Conservation (phyloP, 2,329 filamentous ascomycete species). For the Nectriaceae sp. region DNA sequence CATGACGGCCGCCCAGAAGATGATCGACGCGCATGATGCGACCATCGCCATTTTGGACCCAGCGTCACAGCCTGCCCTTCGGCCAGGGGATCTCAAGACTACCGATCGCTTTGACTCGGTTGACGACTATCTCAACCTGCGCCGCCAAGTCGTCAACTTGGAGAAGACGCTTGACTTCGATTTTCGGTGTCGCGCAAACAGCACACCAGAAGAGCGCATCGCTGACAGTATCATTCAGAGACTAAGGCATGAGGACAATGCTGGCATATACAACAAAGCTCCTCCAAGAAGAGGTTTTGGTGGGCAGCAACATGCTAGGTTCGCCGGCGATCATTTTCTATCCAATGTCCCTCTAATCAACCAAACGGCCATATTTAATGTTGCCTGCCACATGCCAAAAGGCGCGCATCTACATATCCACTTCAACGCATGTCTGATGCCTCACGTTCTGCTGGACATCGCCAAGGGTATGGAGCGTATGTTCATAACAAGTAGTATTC, state of each 20-base stretch:
- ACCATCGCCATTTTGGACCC: conserved; percentile 16
- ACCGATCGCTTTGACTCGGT: conserved; percentile 8
- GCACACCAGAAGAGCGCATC: conserved; percentile 36
- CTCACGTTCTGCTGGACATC: conserved; percentile 57
- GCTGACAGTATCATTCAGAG: conserved; percentile 43
- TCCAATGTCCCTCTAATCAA: conserved; percentile 56
- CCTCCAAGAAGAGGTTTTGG: conserved; percentile 36
- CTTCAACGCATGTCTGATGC: conserved; percentile 73
- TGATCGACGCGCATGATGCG: conserved; percentile 30
- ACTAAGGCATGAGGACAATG: conserved; percentile 39
- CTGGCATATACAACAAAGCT: conserved; percentile 37
- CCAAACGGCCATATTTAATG: conserved; percentile 56
- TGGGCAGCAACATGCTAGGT: conserved; percentile 47
- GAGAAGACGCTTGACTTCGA: conserved; percentile 46
- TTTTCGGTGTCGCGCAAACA: conserved; percentile 32
- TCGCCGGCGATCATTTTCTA: conserved; percentile 59
- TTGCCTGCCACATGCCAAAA: conserved; percentile 66
- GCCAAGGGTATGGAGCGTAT: conserved; percentile 62
- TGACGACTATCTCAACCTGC: conserved; percentile 34
- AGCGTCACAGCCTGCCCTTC: conserved; percentile 1
- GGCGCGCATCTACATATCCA: conserved; percentile 74
- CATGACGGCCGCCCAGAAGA: conserved; percentile 21
- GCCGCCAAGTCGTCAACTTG: conserved; percentile 29
- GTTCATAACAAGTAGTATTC: conserved; percentile 64
- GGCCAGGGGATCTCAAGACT: neutral